Evolutionary conservation across 2,329 filamentous ascomycete genomes (phyloP), one percentile per base, ranked within the genome.

Genomic region (Pseudogymnoascus sp.): DNA sequence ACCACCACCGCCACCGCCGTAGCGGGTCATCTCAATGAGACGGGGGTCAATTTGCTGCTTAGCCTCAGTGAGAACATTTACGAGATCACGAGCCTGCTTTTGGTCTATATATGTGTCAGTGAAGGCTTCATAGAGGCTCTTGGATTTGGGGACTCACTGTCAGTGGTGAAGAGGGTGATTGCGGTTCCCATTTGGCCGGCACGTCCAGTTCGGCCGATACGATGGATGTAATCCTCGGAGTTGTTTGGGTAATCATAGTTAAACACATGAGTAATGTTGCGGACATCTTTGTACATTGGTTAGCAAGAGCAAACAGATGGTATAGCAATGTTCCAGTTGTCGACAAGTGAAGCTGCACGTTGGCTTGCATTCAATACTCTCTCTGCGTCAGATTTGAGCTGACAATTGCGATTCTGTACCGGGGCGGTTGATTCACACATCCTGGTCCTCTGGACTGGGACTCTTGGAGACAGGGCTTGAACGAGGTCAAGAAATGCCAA

Each of bases 211-310:
- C 95, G 90, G 73, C 95, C 95, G 77, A 93, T 95, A 77, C 95
- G 90, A 76, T 97, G 95, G 71, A 97, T 96, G 74, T 97, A 97
- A 75, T 97, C 93, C 81, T 99, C 95, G 73, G 95, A 87, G 80
- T 97, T 97, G 83, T 97, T 97, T 78, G 93, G 93, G 80, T 97
- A 97, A 78, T 97, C 95, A 90, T 97, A 97, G 88, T 97, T 97
- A 81, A 99, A 86, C 80, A 99, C 95, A 82, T 99, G 95, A 80
- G 95, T 97, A 83, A 99, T 99, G 85, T 99, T 96, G 82, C 93
- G 93, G 83, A 99, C 95, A 89, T 99, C 95, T 97, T 97, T 75
- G 81, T 77, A 81, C 76, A 83, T 78, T 85, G 83, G 90, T 96
- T 96, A 96, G 91, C 86, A 86, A 78, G 84, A 81, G 79, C 80